A percentile compares a stretch with the other conserved stretches of the same genome.
These are phyloP conservation scores for Backusella macrospora DNA, from an alignment of 192 early-diverging fungal species.

Conservation along the genomic window DNA sequence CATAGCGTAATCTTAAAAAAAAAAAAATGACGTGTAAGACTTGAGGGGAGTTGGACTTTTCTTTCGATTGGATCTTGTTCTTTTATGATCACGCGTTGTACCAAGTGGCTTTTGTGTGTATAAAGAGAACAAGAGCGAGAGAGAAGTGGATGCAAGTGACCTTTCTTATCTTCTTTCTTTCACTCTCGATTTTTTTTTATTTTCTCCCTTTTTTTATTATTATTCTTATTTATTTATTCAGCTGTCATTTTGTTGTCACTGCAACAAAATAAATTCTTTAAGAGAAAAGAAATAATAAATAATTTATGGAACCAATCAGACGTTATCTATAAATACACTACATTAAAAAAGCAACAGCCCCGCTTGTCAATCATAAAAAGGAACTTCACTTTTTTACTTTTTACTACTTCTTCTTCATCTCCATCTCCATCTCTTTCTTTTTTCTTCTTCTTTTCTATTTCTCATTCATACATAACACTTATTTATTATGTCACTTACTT, in stretches of 20 bases:
- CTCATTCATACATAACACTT: neutral
- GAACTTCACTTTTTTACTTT: neutral
- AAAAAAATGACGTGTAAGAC: conserved; percentile 9
- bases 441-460: neutral
- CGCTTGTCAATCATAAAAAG: conserved; percentile 15
- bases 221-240: neutral
- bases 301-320: conserved; percentile 11
- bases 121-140: neutral
- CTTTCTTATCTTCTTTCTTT: conserved; percentile 9
- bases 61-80: neutral
- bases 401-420: neutral
- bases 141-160: too few relatives aligned
- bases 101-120: conserved; percentile 20
- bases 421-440: neutral
- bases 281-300: conserved; percentile 10
- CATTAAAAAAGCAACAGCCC: conserved; percentile 9
- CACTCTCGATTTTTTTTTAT: neutral
- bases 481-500: neutral
- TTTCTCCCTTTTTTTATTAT: neutral
- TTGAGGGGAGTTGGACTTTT: neutral
- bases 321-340: neutral
- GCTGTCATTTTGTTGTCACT: conserved; percentile 9
- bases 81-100: conserved; percentile 21
- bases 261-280: neutral
- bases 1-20: conserved; percentile 17